phyloP scores from a whole-genome alignment of 371 early-diverging fungal species.

The Mucor velutinosus region DNA sequence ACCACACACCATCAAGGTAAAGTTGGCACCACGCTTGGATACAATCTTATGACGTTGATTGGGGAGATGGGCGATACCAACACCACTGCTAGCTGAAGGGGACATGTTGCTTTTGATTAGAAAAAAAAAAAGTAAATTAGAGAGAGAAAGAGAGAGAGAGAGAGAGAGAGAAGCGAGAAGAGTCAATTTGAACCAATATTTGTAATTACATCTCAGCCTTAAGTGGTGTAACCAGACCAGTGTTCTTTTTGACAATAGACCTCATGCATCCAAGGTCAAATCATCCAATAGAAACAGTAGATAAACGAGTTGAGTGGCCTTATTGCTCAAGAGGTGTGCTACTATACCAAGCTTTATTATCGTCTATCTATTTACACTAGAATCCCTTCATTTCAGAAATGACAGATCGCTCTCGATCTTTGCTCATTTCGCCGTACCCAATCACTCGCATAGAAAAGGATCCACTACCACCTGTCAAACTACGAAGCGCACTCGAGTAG shows the following conservation, averaged over 20 bases:
- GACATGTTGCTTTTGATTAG: conserved; percentile 33
- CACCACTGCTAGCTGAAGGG: conserved; percentile 55
- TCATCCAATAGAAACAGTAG: conserved; percentile 10
- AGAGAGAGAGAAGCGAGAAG: conserved; percentile 1
- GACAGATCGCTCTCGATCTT: conserved; percentile 70
- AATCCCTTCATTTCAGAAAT: conserved; percentile 65
- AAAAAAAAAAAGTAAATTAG: background rate
- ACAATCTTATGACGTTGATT: conserved; percentile 95
- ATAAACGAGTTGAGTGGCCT: conserved; percentile 13
- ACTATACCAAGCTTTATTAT: background rate
- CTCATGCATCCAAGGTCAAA: conserved; percentile 11
- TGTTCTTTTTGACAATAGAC: conserved; percentile 17
- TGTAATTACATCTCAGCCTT: conserved; percentile 12
- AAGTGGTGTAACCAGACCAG: conserved; percentile 16
- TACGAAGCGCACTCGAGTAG: conserved; percentile 83
- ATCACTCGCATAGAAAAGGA: conserved; percentile 83
- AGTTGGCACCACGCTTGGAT: conserved; percentile 85
- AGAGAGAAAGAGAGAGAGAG: background rate
- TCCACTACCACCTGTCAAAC: conserved; percentile 86
- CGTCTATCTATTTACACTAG: conserved; percentile 2
- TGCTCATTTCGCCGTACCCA: conserved; percentile 80
- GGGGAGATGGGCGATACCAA: conserved; percentile 96
- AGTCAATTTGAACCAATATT: conserved; percentile 4
- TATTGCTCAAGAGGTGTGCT: background rate
- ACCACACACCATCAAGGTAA: conserved; percentile 96